Evolutionary conservation across 805 yeast genomes (phyloP), one percentile per base, ranked within the genome.

Genomic region (Pichia occidentalis): DNA sequence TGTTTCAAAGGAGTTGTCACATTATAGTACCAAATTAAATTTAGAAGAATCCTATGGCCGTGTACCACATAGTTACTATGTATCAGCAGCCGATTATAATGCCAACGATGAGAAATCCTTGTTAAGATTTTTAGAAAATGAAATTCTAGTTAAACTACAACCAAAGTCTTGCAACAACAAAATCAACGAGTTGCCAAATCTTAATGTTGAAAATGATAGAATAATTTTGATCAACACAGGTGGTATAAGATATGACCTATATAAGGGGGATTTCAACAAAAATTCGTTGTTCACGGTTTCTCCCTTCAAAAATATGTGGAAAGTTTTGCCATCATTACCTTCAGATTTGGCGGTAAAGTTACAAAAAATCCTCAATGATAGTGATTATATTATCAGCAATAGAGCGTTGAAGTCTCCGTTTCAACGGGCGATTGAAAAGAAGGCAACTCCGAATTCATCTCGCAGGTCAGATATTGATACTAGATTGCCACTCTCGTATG

Each of bases 241-340:
- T 1, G 80, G 95, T 4, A 72, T 88, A 3, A 71, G 97, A 37
- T 90, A 85, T 53, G 96, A 88, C 58, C 60, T 88, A 32, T 82
- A 81, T 61, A 73, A 78, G 53, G 97, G 97, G 0, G 78, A 81
- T 2, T 88, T 80, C 55, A 87, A 95, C 0, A 63, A 64, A 30
- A 95, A 87, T 56, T 69, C 90, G 0, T 82, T 82, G 48, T 90
- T 69, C 53, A 84, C 82, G 30, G 84, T 90, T 1, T 78, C 94
- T 0, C 97, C 97, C 0, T 88, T 86, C 60, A 68, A 74, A 37
- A 86, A 87, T 52, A 70, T 70, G 28, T 90, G 97, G 97, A 72
- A 68, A 23, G 75, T 70, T 34, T 57, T 88, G 11, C 63, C 69
- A 1, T 63, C 69, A 5, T 57, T 88, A 2, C 85, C 92, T 0